Evolutionary conservation across 305 asterid genomes (phyloP).

Genomic region (Andrographis paniculata): DNA sequence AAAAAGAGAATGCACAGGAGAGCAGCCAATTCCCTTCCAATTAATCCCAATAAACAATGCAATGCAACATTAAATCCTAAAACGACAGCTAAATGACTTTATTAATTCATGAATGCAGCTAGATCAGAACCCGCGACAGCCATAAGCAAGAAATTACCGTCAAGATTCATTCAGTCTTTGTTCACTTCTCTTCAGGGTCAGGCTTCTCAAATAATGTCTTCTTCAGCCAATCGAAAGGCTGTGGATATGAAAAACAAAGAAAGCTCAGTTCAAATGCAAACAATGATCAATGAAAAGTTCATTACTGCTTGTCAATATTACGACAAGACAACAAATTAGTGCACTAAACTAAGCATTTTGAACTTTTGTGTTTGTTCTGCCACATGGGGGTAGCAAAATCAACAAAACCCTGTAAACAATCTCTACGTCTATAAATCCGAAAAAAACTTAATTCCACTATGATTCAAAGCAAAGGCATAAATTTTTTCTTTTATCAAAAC

Average conservation of each 20-base stretch:
- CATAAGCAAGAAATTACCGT: slow-evolving; percentile 18
- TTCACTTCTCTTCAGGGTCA: slow-evolving; percentile 50
- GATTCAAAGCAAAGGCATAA: no score
- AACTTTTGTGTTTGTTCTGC: no score
- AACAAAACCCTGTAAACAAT: no score
- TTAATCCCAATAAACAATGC: slow-evolving; percentile 6
- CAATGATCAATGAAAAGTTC: background rate
- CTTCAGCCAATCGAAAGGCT: slow-evolving; percentile 83
- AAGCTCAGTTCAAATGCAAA: background rate
- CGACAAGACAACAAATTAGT: background rate
- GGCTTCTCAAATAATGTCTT: slow-evolving; percentile 73
- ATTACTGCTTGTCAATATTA: background rate
- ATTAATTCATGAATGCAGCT: slow-evolving; percentile 32
- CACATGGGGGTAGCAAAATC: no score
- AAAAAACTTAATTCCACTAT: no score
- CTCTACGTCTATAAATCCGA: no score
- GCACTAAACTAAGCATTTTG: background rate
- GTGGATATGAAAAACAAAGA: slow-evolving; percentile 21
- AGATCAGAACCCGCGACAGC: slow-evolving; percentile 24
- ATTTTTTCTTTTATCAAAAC: no score
- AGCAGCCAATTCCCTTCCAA: slow-evolving; percentile 5
- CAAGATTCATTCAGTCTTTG: slow-evolving; percentile 15
- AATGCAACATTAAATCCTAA: slow-evolving; percentile 9
- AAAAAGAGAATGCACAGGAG: background rate
- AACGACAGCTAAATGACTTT: slow-evolving; percentile 19